Percentiles rank a stretch among this genome's conserved stretches.
phyloP scores from a whole-genome alignment of 2,329 filamentous ascomycete genomes.

The Colletotrichum graminicola region DNA sequence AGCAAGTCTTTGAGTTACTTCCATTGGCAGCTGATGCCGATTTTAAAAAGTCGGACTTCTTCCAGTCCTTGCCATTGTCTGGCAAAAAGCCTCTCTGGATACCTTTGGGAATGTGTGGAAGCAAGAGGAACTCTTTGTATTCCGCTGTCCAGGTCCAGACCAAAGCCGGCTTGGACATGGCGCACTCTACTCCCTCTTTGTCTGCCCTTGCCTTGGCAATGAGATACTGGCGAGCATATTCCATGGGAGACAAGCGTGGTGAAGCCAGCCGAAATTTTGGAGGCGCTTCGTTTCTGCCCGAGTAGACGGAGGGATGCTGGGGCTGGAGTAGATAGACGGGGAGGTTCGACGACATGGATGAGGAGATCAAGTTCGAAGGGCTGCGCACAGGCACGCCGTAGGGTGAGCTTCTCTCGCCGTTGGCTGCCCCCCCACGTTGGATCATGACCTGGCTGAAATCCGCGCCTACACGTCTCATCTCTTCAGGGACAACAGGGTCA shows the following conservation, averaged over 20 bases:
- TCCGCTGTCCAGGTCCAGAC: conserved; percentile 51
- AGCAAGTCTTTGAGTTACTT: conserved; percentile 20
- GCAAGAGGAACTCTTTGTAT: conserved; percentile 53
- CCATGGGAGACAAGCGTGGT: conserved; percentile 54
- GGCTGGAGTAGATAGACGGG: conserved; percentile 38
- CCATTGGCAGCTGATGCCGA: neutral
- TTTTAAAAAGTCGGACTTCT: conserved; percentile 17
- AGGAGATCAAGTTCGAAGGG: conserved; percentile 28
- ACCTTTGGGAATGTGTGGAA: conserved; percentile 49
- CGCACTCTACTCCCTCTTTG: conserved; percentile 46
- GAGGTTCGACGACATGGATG: conserved; percentile 26
- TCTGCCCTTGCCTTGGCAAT: conserved; percentile 50
- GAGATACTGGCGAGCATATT: conserved; percentile 53
- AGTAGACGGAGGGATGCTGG: conserved; percentile 31
- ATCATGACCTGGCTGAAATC: conserved; percentile 20
- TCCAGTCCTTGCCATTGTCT: conserved; percentile 23
- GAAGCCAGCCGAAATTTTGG: conserved; percentile 33
- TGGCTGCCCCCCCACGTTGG: conserved; percentile 17
- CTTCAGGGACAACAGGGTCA: conserved; percentile 30
- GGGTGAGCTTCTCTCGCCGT: conserved; percentile 6
- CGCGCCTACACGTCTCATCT: conserved; percentile 27
- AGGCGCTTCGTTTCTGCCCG: conserved; percentile 29
- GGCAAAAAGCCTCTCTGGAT: conserved; percentile 43
- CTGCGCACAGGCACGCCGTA: conserved; percentile 16
- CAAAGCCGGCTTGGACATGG: conserved; percentile 49